phyloP scores from a whole-genome alignment of 2,329 filamentous ascomycete genomes.

The Penicillium sp. region DNA sequence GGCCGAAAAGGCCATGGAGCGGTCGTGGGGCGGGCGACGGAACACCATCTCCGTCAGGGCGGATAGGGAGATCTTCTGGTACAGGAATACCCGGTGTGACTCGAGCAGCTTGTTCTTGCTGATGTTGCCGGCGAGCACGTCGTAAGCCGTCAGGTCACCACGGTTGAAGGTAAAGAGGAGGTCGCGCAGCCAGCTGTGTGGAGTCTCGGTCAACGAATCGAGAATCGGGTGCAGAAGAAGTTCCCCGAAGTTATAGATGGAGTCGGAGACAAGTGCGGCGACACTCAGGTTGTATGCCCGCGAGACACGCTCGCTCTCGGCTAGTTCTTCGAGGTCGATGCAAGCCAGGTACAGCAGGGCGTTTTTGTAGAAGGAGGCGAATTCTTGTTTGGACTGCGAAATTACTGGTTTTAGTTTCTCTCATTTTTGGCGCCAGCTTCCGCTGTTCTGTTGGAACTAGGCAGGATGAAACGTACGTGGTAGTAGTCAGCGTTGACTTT shows the following conservation, averaged over 20 bases:
- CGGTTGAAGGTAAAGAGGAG: slow-evolving; percentile 98
- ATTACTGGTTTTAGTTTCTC: neutral
- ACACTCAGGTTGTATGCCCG: slow-evolving; percentile 91
- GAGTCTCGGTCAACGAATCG: slow-evolving; percentile 71
- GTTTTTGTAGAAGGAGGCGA: slow-evolving; percentile 95
- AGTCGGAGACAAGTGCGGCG: slow-evolving; percentile 86
- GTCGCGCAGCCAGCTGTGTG: slow-evolving; percentile 84
- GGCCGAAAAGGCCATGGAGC: slow-evolving; percentile 84
- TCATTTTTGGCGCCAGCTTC: neutral
- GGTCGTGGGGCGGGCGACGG: slow-evolving; percentile 89
- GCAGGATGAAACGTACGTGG: slow-evolving; percentile 55
- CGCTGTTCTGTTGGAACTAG: neutral
- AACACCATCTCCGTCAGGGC: slow-evolving; percentile 95
- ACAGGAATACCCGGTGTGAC: slow-evolving; percentile 77
- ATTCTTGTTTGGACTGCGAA: slow-evolving; percentile 72
- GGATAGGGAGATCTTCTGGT: slow-evolving; percentile 97
- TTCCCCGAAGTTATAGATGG: slow-evolving; percentile 99
- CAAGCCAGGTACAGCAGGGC: slow-evolving; percentile 96
- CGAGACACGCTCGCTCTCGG: slow-evolving; percentile 69
- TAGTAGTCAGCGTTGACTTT: slow-evolving; percentile 93
- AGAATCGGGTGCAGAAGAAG: slow-evolving; percentile 96
- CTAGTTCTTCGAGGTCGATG: slow-evolving; percentile 75
- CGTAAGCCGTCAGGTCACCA: slow-evolving; percentile 84
- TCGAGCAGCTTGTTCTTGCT: slow-evolving; percentile 74
- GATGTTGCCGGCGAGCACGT: slow-evolving; percentile 77